Evolutionary conservation across 768 basidiomycete genomes (phyloP), one percentile per base, ranked within the genome.

Genomic region (Dacryopinax spathularia): DNA sequence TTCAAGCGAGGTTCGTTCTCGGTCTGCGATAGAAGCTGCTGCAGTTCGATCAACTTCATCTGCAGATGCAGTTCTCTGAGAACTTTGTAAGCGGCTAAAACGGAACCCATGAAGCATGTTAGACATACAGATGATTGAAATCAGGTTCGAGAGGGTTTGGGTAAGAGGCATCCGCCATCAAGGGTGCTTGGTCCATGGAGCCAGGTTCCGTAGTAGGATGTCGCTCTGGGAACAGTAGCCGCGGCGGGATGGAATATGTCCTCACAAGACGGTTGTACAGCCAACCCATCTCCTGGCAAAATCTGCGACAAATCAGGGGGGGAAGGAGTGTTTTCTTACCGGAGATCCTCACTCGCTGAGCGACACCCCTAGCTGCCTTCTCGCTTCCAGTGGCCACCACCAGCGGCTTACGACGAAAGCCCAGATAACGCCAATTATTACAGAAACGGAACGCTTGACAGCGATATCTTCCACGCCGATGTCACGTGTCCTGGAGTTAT

Each of bases 301-400:
- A 93, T 67, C 93, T 95, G 68, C 0, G 60, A 16, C 60, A 12
- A 12, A 60, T 22, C 31, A 25, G 60, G n/a, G n/a, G n/a, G n/a
- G n/a, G n/a, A n/a, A n/a, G n/a, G n/a, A 29, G 60, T 9, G 10
- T 36, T 39, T n/a, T 60, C 3, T 60, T 27, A 2, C n/a, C 13
- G 20, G 29, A 37, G 64, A 33, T 27, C 25, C 63, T 27, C 64
- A 95, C 91, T 98, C 93, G 76, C 91, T 87, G 4, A 98, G 79
- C 0, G 84, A 86, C 65, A 84, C 85, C 56, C 86, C 84, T 2
- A 99, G 77, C 73, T 98, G 95, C 37, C 88, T 78, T 48, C 95
- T 78, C 0, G 96, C 96, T 70, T 96, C 94, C 9, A 89, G 83
- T 1, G 96, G 96, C 95, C 94, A 98, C 89, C 93, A 92, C 66